Evolutionary conservation across 2,329 filamentous ascomycete genomes (phyloP), one percentile per base, ranked within the genome.

Genomic region (Beauveria bassiana): DNA sequence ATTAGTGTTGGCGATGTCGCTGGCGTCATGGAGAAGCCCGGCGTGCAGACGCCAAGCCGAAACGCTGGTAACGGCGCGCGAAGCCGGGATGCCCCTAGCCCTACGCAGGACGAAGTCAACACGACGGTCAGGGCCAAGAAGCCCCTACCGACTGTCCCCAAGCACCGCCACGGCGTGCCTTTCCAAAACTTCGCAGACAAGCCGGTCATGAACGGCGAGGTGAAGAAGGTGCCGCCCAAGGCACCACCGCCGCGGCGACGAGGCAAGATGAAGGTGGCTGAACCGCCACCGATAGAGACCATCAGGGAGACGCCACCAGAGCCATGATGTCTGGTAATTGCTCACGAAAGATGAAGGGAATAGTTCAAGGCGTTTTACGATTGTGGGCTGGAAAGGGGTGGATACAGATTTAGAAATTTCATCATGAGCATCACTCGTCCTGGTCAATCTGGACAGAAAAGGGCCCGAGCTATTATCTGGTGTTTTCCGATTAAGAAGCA

Each of bases 1-100:
- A 78, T 91, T 65, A 93, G 89, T 69, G 88, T 95, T 52, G 79
- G 85, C 40, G 89, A 95, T 67, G 85, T 96, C 47, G 91, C 91
- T 7, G 84, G 85, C 12, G 88, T 92, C 50, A 90, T 82, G 71
- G 91, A 93, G 74, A 92, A 90, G 72, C 91, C 91, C 0, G 91
- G 89, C 1, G 85, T 93, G 24, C 86, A 92, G 68, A 92, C 91
- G 20, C 91, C 90, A 6, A 91, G 90, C 70, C 81, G 87, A 52
- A 85, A 77, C 64, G 70, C 73, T 52, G 72, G 71, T 16, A 62
- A 61, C 1, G 64, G 67, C 22, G 65, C 67, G 24, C 40, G 20
- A 6, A 70, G 70, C 46, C 69, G 66, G 12, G 66, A 67, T 12
- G 62, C 66, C 12, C 66, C 66, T 55, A 62, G 63, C 12, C 51